Evolutionary conservation across 2,329 filamentous ascomycete species (phyloP).

Genomic region (Dryadomyces quercus-mongolicae): DNA sequence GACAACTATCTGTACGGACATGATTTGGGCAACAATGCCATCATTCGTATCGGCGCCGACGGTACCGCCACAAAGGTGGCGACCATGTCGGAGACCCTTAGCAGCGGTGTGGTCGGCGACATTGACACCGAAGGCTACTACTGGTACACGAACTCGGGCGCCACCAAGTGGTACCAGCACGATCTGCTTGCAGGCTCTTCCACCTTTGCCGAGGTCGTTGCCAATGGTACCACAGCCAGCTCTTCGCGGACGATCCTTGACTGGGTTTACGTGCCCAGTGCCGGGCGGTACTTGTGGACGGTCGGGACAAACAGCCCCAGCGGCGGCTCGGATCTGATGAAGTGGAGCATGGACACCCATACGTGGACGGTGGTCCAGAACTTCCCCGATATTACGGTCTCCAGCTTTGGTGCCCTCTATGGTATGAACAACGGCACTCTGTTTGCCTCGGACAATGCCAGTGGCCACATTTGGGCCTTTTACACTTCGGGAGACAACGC

Average conservation of each 20-base stretch:
- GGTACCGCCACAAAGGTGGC: constrained; percentile 4
- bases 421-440: constrained; percentile 4
- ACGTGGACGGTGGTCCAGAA: constrained; percentile 3
- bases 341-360: constrained; percentile 5
- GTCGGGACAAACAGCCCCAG: not conserved
- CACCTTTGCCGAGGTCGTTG: constrained; percentile 3
- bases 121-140: constrained; percentile 8
- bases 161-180: constrained; percentile 1
- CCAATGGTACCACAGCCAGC: not conserved
- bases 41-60: constrained; percentile 10
- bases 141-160: constrained; percentile 4
- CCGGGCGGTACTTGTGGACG: constrained; percentile 4
- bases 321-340: constrained; percentile 3
- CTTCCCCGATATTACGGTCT: not conserved
- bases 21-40: not conserved
- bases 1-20: constrained; percentile 13
- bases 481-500: not conserved
- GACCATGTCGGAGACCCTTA: not conserved
- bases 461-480: not conserved
- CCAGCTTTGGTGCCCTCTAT: constrained; percentile 5
- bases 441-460: not conserved
- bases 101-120: constrained; percentile 3
- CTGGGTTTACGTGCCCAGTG: constrained; percentile 4
- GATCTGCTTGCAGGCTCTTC: constrained; percentile 5
- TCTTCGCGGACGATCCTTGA: constrained; percentile 1